phyloP scores from a whole-genome alignment of 352 stramenopile species.

The Elongisporangium senticosum region DNA sequence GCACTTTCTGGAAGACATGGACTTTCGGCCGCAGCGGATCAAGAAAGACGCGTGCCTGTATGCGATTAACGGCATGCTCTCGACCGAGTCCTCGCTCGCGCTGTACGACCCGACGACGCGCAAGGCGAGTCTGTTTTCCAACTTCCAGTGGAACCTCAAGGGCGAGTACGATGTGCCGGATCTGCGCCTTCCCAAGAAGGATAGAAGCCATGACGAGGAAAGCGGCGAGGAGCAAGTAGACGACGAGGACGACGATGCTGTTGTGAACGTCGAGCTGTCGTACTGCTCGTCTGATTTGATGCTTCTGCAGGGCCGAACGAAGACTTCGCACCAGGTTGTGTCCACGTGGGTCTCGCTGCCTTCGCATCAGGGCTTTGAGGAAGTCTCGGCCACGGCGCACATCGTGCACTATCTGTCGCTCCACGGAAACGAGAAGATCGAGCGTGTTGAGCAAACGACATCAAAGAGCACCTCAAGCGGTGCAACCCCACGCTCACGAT shows the following conservation, averaged over 20 bases:
- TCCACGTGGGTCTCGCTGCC: constrained; percentile 79
- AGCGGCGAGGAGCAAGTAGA: background rate
- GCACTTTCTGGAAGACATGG: constrained; percentile 79
- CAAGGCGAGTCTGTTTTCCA: constrained; percentile 63
- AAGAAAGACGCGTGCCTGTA: constrained; percentile 72
- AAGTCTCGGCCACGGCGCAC: constrained; percentile 47
- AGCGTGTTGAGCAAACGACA: constrained; percentile 64
- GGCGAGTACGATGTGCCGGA: constrained; percentile 60
- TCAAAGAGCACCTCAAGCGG: constrained; percentile 12
- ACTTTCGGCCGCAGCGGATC: constrained; percentile 81
- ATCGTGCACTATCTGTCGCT: constrained; percentile 78
- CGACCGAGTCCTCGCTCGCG: constrained; percentile 66
- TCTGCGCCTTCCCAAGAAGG: constrained; percentile 16
- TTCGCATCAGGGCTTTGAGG: constrained; percentile 52
- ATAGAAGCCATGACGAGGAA: constrained; percentile 3
- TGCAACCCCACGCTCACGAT: constrained; percentile 11
- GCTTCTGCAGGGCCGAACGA: constrained; percentile 58
- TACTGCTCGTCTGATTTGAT: constrained; percentile 83
- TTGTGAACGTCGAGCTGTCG: constrained; percentile 52
- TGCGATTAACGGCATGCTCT: constrained; percentile 69
- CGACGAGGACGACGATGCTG: constrained; percentile 7
- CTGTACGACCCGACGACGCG: constrained; percentile 49
- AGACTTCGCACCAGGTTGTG: constrained; percentile 29
- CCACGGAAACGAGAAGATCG: constrained; percentile 68
- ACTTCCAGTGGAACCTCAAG: constrained; percentile 76